phyloP scores from a whole-genome alignment of 441 rosid genomes.

The Eruca vesicaria region DNA sequence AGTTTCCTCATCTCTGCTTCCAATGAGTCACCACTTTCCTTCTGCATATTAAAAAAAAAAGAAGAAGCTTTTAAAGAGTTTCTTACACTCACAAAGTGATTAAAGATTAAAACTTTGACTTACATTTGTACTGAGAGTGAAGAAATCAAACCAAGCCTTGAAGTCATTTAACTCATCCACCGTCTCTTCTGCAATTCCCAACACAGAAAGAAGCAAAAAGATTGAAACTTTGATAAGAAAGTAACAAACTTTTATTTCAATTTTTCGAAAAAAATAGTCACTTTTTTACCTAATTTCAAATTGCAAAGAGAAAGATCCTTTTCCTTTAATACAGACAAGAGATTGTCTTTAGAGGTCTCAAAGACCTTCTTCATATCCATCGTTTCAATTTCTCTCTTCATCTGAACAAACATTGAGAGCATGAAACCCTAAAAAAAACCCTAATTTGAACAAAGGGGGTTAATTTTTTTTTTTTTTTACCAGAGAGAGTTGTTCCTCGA shows the following conservation, averaged over 20 bases:
- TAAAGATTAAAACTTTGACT: constrained; percentile 14
- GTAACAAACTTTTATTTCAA: constrained; percentile 22
- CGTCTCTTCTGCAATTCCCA: constrained; percentile 47
- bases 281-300: constrained; percentile 55
- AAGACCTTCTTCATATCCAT: constrained; percentile 49
- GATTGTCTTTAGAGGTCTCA: constrained; percentile 51
- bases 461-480: constrained; percentile 37
- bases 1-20: constrained; percentile 48
- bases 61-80: neutral
- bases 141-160: constrained; percentile 46
- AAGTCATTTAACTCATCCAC: constrained; percentile 71
- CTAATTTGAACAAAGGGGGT: constrained; percentile 28
- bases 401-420: constrained; percentile 35
- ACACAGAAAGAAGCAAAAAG: neutral
- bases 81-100: neutral
- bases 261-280: neutral
- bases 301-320: constrained; percentile 49
- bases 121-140: constrained; percentile 47
- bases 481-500: constrained; percentile 51
- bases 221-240: constrained; percentile 15
- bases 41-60: neutral
- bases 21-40: constrained; percentile 16
- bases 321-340: constrained; percentile 58
- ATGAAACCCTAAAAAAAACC: constrained; percentile 39
- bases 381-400: constrained; percentile 41